Base-by-base conservation (phyloP, 2,329 filamentous ascomycete genomes). In the Epichloe typhina region DNA sequence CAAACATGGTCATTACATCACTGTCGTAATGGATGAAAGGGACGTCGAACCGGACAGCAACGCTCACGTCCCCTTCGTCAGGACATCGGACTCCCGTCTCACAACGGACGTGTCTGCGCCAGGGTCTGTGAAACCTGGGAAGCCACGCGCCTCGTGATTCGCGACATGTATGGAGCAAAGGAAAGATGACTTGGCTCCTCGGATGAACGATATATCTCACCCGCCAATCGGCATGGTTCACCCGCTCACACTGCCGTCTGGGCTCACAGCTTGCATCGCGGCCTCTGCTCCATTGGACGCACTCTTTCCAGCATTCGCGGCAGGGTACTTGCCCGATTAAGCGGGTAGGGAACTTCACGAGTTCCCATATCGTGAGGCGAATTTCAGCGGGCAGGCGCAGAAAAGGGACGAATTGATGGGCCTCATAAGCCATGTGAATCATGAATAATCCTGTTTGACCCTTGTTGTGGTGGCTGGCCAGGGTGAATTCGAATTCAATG, bases 161-260 rank as follows among this genome's bases (percentile, higher is more conserved):
- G 12, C 35, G 50, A 23, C 43, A 49, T 5, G 37, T 53, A 21
- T 54, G 50, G 3, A 55, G 31, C 13, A 47, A 42, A 9, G 54
- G 39, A 36, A 55, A 54, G 23, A 54, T 31, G 31, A 35, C 46
- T 21, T 50, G n/a, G 13, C 33, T 42, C 17, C 52, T 47, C 15
- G 54, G 52, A 5, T 49, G 52, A 7, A 52, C 54, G 17, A 54
- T 46, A 35, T 54, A 54, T 38, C 52, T 37, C 33, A 54, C 43
- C 1, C 49, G 31, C 50, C 50, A 55, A 23, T 54, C 46, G 2
- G 47, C 40, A 15, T 51, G 52, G 17, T 45, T 66, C 67, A 4
- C 23, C 26, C 40, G 13, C 45, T 49, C 51, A 31, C 48, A 52
- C n/a, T 35, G 35, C 21, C 43, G 31, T n/a, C 45, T 50, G 12